Evolutionary conservation across 345 rosid genomes (phyloP).

Genomic region (Abelmoschus esculentus): DNA sequence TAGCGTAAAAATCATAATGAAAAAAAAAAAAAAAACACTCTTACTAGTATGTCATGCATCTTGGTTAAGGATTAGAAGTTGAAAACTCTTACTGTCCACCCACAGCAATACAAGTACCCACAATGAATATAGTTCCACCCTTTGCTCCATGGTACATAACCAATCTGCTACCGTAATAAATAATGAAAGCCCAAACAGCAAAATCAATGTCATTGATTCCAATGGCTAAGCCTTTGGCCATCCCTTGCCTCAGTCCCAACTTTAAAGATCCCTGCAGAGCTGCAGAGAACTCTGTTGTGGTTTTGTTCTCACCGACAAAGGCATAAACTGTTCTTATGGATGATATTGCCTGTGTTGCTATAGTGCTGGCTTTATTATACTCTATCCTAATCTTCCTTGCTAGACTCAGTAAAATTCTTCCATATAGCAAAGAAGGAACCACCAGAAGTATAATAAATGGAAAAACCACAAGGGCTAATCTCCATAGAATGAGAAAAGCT

Average conservation of each 20-base stretch:
- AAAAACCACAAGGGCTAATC: conserved; percentile 49
- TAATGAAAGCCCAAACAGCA: conserved; percentile 57
- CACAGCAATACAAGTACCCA: conserved; percentile 38
- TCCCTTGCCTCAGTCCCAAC: conserved; percentile 53
- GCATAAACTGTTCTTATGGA: conserved; percentile 76
- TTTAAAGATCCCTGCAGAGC: conserved; percentile 50
- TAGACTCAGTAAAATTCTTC: conserved; percentile 50
- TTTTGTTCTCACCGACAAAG: conserved; percentile 58
- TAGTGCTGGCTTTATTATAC: conserved; percentile 53
- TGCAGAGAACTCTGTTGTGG: conserved; percentile 38
- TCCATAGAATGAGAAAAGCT: conserved; percentile 62
- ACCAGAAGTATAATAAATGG: conserved; percentile 54
- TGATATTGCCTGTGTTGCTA: conserved; percentile 72
- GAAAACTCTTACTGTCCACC: conserved; percentile 60
- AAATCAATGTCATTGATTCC: conserved; percentile 52
- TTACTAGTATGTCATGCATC: background rate
- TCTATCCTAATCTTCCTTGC: conserved; percentile 58
- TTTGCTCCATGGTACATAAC: conserved; percentile 69
- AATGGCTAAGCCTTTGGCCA: conserved; percentile 56
- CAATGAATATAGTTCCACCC: conserved; percentile 68
- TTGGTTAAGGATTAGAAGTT: background rate
- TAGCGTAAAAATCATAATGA: background rate
- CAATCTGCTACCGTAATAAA: conserved; percentile 62
- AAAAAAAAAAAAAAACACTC: background rate
- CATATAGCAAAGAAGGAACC: conserved; percentile 63